Evolutionary conservation across 2,329 filamentous ascomycete species (phyloP), one percentile per base, ranked within the genome.

Genomic region (Aureobasidium sp.): DNA sequence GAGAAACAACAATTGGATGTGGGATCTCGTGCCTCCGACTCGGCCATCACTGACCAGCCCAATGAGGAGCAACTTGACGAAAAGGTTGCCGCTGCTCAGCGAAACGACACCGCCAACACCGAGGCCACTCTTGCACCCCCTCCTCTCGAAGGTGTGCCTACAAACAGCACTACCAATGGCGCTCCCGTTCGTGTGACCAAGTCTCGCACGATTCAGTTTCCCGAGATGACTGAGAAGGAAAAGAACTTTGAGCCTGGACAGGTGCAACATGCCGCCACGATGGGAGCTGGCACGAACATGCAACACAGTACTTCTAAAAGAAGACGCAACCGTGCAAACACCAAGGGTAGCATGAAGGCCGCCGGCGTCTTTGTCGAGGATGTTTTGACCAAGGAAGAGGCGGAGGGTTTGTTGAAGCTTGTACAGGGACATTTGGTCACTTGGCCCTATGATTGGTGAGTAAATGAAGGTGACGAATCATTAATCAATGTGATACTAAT

Each of bases 391-490:
- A 81, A 80, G 52, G 78, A 79, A 5, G 88, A 94, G 60, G 88
- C 90, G 1, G 90, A 95, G 66, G 85, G 88, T 61, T 71, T 97
- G 60, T 74, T 96, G 60, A 80, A 81, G 58, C 73, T 93, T 72
- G 79, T 93, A 22, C 91, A 97, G 68, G 93, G 93, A 1, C 84
- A 90, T 66, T 69, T 98, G 49, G 90, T 98, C 22, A 74, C 88
- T 58, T 98, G 94, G 75, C 93, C 93, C 5, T 95, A 97, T 69
- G 89, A 98, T 64, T 98, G 94, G 81, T 79, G 67, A 60, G 74
- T 68, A 53, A 16, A 39, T 30, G 29, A 38, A 40, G 19, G n/a
- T 27, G 42, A 25, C 16, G 1, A 12, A 22, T 17, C 3, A 16
- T 32, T 3, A 10, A 12, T 11, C 7, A 12, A 40, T 25, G 45